Conservation (phyloP, 805 yeast species). For the Diddensiella caesifluorescens region DNA sequence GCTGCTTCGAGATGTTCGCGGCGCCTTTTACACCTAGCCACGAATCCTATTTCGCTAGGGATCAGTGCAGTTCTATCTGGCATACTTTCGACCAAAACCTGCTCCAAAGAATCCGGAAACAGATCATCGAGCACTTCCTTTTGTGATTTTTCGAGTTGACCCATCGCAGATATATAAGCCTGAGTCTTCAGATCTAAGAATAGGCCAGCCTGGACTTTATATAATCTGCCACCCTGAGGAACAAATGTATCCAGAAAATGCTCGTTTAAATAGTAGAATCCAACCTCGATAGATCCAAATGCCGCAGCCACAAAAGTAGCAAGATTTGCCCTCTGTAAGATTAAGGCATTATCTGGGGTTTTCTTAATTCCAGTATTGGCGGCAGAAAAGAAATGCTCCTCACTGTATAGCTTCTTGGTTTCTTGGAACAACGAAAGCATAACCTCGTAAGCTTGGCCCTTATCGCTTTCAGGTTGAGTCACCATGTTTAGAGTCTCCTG, state of each 20-base stretch:
- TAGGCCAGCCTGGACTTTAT: conserved; percentile 75
- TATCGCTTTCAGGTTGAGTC: conserved; percentile 59
- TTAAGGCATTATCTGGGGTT: conserved; percentile 40
- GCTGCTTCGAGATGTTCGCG: conserved; percentile 50
- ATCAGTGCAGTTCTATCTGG: conserved; percentile 39
- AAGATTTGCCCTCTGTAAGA: conserved; percentile 77
- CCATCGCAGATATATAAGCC: conserved; percentile 85
- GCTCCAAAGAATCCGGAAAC: conserved; percentile 60
- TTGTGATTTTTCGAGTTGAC: conserved; percentile 50
- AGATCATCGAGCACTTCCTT: conserved; percentile 67
- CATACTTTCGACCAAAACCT: conserved; percentile 34
- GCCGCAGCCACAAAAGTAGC: conserved; percentile 87
- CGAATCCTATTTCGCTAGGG: conserved; percentile 76
- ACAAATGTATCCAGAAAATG: conserved; percentile 84
- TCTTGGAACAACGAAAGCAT: conserved; percentile 74
- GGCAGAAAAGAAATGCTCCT: conserved; percentile 60
- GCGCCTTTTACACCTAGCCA: conserved; percentile 66
- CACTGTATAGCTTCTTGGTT: conserved; percentile 61
- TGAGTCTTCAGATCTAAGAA: conserved; percentile 89
- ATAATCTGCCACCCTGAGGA: conserved; percentile 57
- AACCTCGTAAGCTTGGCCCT: conserved; percentile 53
- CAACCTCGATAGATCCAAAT: conserved; percentile 77
- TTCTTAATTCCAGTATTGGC: conserved; percentile 6
- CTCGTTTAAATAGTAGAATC: conserved; percentile 80
- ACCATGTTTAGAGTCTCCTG: conserved; percentile 70